These are phyloP conservation scores for Fusarium sp. DNA, from an alignment of 2,329 filamentous ascomycete genomes.

Conservation along the genomic window DNA sequence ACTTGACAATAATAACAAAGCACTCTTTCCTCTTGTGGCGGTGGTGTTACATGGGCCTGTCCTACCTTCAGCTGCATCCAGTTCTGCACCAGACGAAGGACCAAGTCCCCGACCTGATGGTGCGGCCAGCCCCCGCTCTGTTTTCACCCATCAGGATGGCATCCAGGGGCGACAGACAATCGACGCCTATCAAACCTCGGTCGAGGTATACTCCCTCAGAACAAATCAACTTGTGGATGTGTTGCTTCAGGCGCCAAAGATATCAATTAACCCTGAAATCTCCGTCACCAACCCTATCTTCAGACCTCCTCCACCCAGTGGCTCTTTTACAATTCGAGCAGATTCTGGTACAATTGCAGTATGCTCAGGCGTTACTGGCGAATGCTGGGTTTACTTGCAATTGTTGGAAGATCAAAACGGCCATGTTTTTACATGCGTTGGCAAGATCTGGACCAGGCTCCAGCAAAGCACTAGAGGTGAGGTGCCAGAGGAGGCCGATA, in stretches of 20 bases:
- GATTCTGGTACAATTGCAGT: constrained; percentile 78
- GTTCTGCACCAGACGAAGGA: constrained; percentile 52
- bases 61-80: constrained; percentile 56
- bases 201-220: constrained; percentile 87
- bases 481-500: constrained; percentile 59
- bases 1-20: constrained; percentile 62
- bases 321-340: constrained; percentile 78
- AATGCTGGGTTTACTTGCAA: constrained; percentile 82
- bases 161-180: constrained; percentile 54
- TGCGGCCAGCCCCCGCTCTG: constrained; percentile 55
- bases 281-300: constrained; percentile 72
- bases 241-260: constrained; percentile 76
- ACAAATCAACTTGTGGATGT: constrained; percentile 78
- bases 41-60: constrained; percentile 84
- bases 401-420: constrained; percentile 55
- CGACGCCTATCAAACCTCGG: constrained; percentile 83
- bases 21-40: constrained; percentile 78
- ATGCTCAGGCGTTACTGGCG: constrained; percentile 84
- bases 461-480: constrained; percentile 69
- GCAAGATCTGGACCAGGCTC: constrained; percentile 91
- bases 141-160: constrained; percentile 52
- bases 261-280: constrained; percentile 65
- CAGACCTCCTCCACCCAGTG: constrained; percentile 74
- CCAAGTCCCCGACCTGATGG: constrained; percentile 56
- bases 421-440: constrained; percentile 73